phyloP scores from a whole-genome alignment of 2,329 filamentous ascomycete genomes.

The Trichoderma endophyticum region DNA sequence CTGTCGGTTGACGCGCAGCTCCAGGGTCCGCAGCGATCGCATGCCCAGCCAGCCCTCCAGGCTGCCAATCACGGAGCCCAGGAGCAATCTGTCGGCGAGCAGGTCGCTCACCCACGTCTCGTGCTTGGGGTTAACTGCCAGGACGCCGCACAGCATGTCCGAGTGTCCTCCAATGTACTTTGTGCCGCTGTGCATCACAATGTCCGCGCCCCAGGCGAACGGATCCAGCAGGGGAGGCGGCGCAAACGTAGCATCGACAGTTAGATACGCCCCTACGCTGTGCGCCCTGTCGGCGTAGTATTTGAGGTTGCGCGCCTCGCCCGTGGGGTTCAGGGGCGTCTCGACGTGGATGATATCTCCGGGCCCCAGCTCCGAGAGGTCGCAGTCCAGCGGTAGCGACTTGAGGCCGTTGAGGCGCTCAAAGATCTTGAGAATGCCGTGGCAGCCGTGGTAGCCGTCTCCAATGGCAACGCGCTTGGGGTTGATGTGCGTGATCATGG shows the following conservation, averaged over 20 bases:
- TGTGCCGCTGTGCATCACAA: constrained; percentile 88
- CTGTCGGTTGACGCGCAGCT: constrained; percentile 76
- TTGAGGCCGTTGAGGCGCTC: constrained; percentile 71
- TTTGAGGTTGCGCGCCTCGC: constrained; percentile 71
- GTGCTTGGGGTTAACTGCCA: constrained; percentile 59
- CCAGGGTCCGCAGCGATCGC: constrained; percentile 78
- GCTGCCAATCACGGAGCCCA: constrained; percentile 84
- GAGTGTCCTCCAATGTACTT: constrained; percentile 97
- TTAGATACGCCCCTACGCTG: constrained; percentile 67
- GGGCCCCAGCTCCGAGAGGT: constrained; percentile 60
- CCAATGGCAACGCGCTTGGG: constrained; percentile 80
- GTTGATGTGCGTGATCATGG: constrained; percentile 77
- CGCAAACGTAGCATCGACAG: constrained; percentile 88
- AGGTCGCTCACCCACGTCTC: constrained; percentile 60
- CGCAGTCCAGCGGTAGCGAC: constrained; percentile 68
- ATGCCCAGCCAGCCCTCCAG: constrained; percentile 92
- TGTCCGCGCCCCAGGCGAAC: constrained; percentile 74
- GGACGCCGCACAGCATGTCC: constrained; percentile 84
- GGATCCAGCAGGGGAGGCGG: constrained; percentile 88
- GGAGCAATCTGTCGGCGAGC: constrained; percentile 64
- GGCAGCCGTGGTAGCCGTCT: constrained; percentile 88
- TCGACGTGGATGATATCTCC: constrained; percentile 90
- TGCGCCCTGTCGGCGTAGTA: constrained; percentile 71
- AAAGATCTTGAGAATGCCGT: constrained; percentile 75
- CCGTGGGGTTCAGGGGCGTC: constrained; percentile 89